Conservation (phyloP, 176 grass and related monocot genomes). For the Ensete glaucum region DNA sequence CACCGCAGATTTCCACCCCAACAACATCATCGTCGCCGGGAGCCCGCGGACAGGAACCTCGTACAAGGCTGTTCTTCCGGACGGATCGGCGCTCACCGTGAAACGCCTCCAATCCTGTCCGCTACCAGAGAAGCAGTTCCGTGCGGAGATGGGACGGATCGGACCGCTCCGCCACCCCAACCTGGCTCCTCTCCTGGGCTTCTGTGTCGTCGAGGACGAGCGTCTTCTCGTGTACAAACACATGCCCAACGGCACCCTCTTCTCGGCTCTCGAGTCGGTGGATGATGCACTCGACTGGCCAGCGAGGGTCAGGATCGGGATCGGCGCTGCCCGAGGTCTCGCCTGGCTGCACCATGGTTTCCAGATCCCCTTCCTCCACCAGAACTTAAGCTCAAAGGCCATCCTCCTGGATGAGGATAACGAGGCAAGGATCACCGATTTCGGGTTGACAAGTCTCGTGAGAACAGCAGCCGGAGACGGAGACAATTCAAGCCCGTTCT, state of each 20-base stretch:
- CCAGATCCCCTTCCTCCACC: conserved; percentile 64
- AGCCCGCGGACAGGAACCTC: conserved; percentile 16
- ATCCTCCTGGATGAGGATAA: conserved; percentile 87
- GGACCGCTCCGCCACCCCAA: conserved; percentile 85
- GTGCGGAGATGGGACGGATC: conserved; percentile 61
- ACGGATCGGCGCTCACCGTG: conserved; percentile 13
- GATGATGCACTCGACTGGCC: conserved; percentile 58
- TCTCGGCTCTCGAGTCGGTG: conserved; percentile 39
- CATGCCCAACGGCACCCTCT: conserved; percentile 71
- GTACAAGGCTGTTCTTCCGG: conserved; percentile 7
- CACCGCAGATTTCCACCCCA: conserved; percentile 12
- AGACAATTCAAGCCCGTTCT: conserved; percentile 58
- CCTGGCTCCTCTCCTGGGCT: conserved; percentile 85
- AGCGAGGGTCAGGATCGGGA: conserved; percentile 55
- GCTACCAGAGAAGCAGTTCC: conserved; percentile 33
- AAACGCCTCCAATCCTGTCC: conserved; percentile 3
- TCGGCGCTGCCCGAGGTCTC: conserved; percentile 59
- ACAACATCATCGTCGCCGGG: conserved; percentile 6
- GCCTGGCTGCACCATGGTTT: conserved; percentile 98
- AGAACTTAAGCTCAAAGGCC: conserved; percentile 74
- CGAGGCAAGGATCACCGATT: conserved; percentile 85
- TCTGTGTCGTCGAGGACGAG: conserved; percentile 95
- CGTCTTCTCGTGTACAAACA: conserved; percentile 89
- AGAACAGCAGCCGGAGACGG: conserved; percentile 48
- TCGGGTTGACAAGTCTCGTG: conserved; percentile 61